phyloP scores from a whole-genome alignment of 352 stramenopile species.

The Blastocystis sp. region DNA sequence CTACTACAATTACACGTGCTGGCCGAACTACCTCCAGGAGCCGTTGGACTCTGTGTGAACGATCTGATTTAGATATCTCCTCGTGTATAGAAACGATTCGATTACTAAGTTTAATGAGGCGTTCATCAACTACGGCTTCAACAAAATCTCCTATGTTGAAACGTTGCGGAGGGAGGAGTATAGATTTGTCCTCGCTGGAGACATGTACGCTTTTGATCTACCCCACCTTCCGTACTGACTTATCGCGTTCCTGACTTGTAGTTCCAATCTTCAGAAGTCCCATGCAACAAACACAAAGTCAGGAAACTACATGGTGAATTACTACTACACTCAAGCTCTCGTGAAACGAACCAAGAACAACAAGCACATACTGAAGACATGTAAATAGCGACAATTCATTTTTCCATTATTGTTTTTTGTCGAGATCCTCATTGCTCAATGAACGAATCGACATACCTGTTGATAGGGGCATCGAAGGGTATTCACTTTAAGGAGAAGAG shows the following conservation, averaged over 20 bases:
- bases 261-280: neutral
- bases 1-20: conserved; percentile 39
- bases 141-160: conserved; percentile 45
- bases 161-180: conserved; percentile 1
- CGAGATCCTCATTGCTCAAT: neutral
- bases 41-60: neutral
- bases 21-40: neutral
- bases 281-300: neutral
- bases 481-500: neutral
- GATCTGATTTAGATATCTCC: conserved; percentile 6
- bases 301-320: conserved; percentile 8
- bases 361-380: neutral
- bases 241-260: neutral
- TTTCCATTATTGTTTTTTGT: neutral
- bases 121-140: conserved; percentile 45
- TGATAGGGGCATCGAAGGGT: neutral
- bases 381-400: neutral
- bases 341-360: conserved; percentile 20
- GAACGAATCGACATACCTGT: neutral
- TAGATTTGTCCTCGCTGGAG: conserved; percentile 8
- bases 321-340: conserved; percentile 4
- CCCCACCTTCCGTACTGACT: neutral
- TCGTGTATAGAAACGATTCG: neutral
- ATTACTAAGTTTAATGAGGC: neutral
- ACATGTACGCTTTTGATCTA: conserved; percentile 45